Evolutionary conservation across 305 asterid species (phyloP).

Genomic region (Fraxinus albicans): DNA sequence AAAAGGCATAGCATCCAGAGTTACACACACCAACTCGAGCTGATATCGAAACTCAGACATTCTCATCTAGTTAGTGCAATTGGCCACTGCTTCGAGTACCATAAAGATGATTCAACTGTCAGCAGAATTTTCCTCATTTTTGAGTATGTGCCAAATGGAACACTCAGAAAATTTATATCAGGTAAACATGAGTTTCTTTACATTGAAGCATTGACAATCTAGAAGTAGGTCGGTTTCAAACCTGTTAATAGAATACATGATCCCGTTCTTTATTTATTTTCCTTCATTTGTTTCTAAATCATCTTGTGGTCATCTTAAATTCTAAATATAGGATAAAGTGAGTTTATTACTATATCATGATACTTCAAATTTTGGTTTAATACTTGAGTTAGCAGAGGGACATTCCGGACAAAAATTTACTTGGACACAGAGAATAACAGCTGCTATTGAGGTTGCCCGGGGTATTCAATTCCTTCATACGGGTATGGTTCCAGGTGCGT

Average conservation of each 20-base stretch:
- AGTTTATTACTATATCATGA: neutral
- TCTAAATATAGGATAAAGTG: neutral
- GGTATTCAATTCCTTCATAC: conserved; percentile 90
- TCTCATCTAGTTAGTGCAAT: conserved; percentile 68
- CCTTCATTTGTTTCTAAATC: neutral
- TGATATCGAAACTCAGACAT: conserved; percentile 66
- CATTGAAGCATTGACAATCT: neutral
- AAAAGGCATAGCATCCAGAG: conserved; percentile 48
- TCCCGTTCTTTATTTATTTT: neutral
- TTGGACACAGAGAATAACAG: conserved; percentile 73
- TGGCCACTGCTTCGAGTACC: conserved; percentile 83
- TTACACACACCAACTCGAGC: conserved; percentile 74
- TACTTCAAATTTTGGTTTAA: neutral
- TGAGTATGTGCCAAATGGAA: conserved; percentile 66
- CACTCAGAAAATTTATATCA: conserved; percentile 57
- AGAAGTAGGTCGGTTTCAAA: neutral
- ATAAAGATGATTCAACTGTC: conserved; percentile 58
- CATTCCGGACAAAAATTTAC: conserved; percentile 42
- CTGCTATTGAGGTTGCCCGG: conserved; percentile 68
- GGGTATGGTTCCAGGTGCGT: conserved; percentile 78
- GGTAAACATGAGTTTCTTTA: conserved; percentile 33
- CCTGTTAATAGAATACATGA: neutral
- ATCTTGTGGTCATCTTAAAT: neutral
- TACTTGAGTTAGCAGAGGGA: conserved; percentile 36
- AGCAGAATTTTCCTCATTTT: conserved; percentile 53